Percentiles rank a stretch among this genome's conserved stretches.
phyloP scores from a whole-genome alignment of 768 basidiomycete genomes.

The Suillus fuscotomentosus region DNA sequence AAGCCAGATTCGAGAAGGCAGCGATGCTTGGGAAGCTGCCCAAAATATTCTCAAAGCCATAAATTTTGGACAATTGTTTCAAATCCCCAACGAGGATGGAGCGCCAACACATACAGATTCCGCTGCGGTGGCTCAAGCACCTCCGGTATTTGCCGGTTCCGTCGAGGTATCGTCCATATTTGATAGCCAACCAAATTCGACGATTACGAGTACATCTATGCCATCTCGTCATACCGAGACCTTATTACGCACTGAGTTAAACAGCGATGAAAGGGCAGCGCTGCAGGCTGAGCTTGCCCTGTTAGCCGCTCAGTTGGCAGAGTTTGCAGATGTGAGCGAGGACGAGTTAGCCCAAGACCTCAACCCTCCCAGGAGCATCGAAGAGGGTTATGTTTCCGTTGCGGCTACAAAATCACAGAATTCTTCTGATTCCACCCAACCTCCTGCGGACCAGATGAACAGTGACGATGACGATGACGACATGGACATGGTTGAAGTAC shows the following conservation, averaged over 20 bases:
- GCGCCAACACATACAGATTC: conserved; percentile 3
- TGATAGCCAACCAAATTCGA: conserved; percentile 7
- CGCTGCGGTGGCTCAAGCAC: conserved; percentile 4
- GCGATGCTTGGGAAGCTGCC: conserved; percentile 74
- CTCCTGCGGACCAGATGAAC: neutral
- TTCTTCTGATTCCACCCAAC: neutral
- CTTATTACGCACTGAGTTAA: conserved; percentile 22
- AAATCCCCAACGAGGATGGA: conserved; percentile 32
- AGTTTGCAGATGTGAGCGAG: conserved; percentile 50
- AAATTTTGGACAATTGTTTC: conserved; percentile 60
- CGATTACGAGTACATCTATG: conserved; percentile 1
- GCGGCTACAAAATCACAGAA: neutral
- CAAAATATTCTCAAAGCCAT: conserved; percentile 77
- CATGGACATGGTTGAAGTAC: conserved; percentile 29
- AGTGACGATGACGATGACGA: conserved; percentile 14
- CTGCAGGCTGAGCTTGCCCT: conserved; percentile 74
- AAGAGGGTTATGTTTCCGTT: neutral
- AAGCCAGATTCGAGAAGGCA: conserved; percentile 36
- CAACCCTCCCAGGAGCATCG: conserved; percentile 8
- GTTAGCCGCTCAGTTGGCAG: conserved; percentile 69
- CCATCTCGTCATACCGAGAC: conserved; percentile 8
- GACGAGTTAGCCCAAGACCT: conserved; percentile 29
- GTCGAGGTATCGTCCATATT: conserved; percentile 1
- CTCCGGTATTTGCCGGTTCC: neutral
- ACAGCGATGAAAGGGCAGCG: conserved; percentile 55